Conservation (phyloP, 306 rosid species). For the Ormosia emarginata region DNA sequence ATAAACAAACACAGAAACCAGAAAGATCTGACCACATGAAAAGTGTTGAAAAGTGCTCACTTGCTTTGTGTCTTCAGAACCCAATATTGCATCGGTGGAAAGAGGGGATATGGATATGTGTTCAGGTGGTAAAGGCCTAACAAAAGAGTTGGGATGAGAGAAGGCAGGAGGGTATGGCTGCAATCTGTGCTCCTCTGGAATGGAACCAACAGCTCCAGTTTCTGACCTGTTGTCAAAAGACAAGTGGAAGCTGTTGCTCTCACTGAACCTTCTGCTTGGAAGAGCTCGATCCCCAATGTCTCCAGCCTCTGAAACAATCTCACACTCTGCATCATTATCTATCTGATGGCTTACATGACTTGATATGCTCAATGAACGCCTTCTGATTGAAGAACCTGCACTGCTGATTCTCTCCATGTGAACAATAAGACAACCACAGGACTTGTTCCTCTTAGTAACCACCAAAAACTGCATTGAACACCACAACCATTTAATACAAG, state of each 20-base stretch:
- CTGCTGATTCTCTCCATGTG: slow-evolving; percentile 48
- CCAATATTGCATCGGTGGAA: slow-evolving; percentile 28
- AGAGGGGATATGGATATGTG: slow-evolving; percentile 25
- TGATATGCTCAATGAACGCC: slow-evolving; percentile 52
- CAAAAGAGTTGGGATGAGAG: slow-evolving; percentile 21
- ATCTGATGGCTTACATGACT: slow-evolving; percentile 27
- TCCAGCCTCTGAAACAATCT: slow-evolving; percentile 77
- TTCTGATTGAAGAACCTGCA: slow-evolving; percentile 41
- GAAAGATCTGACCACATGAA: not conserved
- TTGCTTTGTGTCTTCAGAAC: slow-evolving; percentile 37
- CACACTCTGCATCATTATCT: slow-evolving; percentile 43
- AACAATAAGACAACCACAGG: not conserved
- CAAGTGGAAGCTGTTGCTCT: slow-evolving; percentile 33
- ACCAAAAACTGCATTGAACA: not conserved
- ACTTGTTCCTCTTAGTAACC: not conserved
- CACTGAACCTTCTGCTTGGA: slow-evolving; percentile 47
- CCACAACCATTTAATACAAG: not conserved
- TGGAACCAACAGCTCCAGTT: slow-evolving; percentile 39
- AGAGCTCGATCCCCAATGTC: slow-evolving; percentile 88
- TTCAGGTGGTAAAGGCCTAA: slow-evolving; percentile 38
- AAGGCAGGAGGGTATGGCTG: slow-evolving; percentile 5
- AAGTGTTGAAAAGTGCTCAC: slow-evolving; percentile 36
- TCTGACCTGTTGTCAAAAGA: slow-evolving; percentile 45
- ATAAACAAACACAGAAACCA: not conserved
- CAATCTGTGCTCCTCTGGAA: slow-evolving; percentile 29